A percentile compares a stretch with the other conserved stretches of the same genome.
phyloP scores from a whole-genome alignment of 2,329 filamentous ascomycete genomes.

The Apiospora pterosperma region DNA sequence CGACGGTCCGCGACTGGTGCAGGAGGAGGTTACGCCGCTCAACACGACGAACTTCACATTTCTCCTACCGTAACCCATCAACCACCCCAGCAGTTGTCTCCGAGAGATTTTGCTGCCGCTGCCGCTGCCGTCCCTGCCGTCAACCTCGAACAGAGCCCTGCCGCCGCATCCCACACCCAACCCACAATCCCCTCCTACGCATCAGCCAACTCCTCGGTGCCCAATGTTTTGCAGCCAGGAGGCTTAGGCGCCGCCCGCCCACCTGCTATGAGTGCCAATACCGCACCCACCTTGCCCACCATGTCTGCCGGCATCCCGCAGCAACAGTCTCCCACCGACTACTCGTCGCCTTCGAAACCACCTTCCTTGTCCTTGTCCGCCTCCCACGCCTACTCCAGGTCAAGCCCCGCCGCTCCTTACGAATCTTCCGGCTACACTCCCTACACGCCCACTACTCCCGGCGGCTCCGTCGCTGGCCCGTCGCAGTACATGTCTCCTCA shows the following conservation, averaged over 20 bases:
- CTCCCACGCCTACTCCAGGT: slow-evolving; percentile 75
- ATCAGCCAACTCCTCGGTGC: slow-evolving; percentile 42
- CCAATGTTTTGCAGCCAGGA: slow-evolving; percentile 58
- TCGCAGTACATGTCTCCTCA: slow-evolving; percentile 63
- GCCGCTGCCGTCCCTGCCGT: slow-evolving; percentile 38
- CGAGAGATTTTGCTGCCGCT: neutral
- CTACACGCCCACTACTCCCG: slow-evolving; percentile 63
- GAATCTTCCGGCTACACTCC: slow-evolving; percentile 53
- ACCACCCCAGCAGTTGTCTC: slow-evolving; percentile 33
- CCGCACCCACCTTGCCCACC: slow-evolving; percentile 43
- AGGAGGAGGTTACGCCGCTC: slow-evolving; percentile 19
- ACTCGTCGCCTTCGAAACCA: slow-evolving; percentile 57
- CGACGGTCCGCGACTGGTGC: slow-evolving; percentile 23
- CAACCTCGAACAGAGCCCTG: slow-evolving; percentile 29
- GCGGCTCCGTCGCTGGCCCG: slow-evolving; percentile 44
- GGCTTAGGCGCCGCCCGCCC: slow-evolving; percentile 35
- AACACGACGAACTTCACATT: slow-evolving; percentile 55
- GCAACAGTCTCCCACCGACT: slow-evolving; percentile 33
- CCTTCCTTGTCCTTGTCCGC: slow-evolving; percentile 54
- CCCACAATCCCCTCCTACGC: slow-evolving; percentile 34
- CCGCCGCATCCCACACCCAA: slow-evolving; percentile 10
- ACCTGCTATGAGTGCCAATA: slow-evolving; percentile 37
- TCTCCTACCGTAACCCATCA: slow-evolving; percentile 41
- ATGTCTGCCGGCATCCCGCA: slow-evolving; percentile 39
- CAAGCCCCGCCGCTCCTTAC: slow-evolving; percentile 68